Conservation (phyloP, 331 rosid genomes). For the Erythrophleum ivorense region DNA sequence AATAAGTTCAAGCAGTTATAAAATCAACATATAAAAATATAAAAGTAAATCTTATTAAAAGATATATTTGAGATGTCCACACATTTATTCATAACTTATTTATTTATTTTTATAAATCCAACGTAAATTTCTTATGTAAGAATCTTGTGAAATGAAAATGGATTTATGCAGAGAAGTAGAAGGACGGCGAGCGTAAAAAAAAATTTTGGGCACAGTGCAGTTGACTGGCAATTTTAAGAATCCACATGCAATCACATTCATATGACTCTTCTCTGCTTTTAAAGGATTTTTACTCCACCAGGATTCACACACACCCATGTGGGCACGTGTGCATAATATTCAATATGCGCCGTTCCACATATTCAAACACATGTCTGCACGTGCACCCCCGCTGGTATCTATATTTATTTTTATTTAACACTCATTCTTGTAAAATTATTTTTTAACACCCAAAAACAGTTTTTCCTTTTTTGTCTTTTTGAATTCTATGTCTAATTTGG, state of each 20-base stretch:
- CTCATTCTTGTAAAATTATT: no score
- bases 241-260: constrained; percentile 76
- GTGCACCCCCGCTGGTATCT: constrained; percentile 51
- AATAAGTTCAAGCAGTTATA: no score
- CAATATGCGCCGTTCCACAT: constrained; percentile 43
- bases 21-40: no score
- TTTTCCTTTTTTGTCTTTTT: no score
- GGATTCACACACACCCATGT: constrained; percentile 54
- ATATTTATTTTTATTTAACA: no score
- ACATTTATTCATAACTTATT: no score
- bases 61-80: no score
- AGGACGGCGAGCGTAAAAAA: background rate
- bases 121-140: no score
- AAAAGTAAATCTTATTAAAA: no score
- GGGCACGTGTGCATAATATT: constrained; percentile 68
- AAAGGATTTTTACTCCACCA: constrained; percentile 41
- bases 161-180: background rate
- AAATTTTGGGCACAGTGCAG: constrained; percentile 48
- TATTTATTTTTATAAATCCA: no score
- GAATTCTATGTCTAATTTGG: no score
- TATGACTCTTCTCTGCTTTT: constrained; percentile 35
- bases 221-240: constrained; percentile 58
- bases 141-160: background rate
- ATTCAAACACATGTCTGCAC: constrained; percentile 76
- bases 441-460: no score